These are phyloP conservation scores for Trametes meyenii DNA, from an alignment of 768 basidiomycete genomes.

Conservation along the genomic window DNA sequence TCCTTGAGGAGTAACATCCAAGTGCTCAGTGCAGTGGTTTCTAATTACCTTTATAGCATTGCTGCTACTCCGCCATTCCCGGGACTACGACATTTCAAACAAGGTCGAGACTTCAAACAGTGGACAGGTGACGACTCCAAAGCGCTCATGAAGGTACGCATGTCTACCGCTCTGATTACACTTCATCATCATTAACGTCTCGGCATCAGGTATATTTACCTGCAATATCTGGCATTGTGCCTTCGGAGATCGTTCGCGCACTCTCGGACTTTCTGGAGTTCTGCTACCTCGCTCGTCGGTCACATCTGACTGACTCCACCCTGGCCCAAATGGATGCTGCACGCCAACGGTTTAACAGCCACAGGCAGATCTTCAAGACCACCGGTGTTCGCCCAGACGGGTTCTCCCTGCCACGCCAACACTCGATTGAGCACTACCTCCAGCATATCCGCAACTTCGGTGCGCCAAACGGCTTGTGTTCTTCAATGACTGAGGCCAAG, in stretches of 20 bases:
- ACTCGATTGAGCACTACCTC: conserved; percentile 19
- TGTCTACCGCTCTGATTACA: not conserved
- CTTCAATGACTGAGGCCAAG: conserved; percentile 29
- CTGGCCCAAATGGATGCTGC: conserved; percentile 1
- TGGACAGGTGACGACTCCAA: too few relatives aligned
- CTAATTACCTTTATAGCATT: conserved; percentile 8
- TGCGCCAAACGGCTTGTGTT: conserved; percentile 27
- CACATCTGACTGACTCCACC: not conserved
- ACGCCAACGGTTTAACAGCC: not conserved
- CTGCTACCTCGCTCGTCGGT: conserved; percentile 23
- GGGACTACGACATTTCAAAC: conserved; percentile 13
- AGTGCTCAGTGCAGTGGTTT: not conserved
- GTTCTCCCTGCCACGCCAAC: conserved; percentile 24
- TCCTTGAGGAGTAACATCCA: not conserved
- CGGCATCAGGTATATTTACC: not conserved
- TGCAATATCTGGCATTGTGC: not conserved
- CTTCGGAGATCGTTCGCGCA: not conserved
- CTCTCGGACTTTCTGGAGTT: conserved; percentile 19
- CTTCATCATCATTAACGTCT: not conserved
- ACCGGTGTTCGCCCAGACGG: conserved; percentile 12
- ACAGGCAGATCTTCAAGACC: conserved; percentile 5
- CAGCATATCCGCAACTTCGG: conserved; percentile 18
- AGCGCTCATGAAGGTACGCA: conserved; percentile 23
- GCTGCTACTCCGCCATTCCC: conserved; percentile 16
- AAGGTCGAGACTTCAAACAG: conserved; percentile 24